A percentile compares a stretch with the other conserved stretches of the same genome.
Evolutionary conservation across 257 asterid species (phyloP).

Genomic region (Gardenia jasminoides): DNA sequence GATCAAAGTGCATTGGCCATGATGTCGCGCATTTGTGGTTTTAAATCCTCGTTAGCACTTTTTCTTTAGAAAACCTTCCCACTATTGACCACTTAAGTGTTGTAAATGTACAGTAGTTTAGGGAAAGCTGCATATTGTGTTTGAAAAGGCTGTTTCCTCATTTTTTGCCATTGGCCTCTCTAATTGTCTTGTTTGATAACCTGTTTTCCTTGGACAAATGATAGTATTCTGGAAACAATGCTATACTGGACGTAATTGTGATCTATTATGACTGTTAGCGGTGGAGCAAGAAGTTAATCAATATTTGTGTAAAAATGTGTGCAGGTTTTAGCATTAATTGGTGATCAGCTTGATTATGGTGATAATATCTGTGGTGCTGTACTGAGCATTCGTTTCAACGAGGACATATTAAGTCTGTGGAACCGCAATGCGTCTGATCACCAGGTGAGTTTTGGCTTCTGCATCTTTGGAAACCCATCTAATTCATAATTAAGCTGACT

Average conservation of each 20-base stretch:
- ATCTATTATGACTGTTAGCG: not conserved
- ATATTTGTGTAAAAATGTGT: not conserved
- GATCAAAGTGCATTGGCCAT: too few species aligned
- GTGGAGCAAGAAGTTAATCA: not conserved
- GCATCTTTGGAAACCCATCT: not conserved
- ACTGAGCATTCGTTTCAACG: slow-evolving; percentile 86
- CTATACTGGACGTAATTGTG: not conserved
- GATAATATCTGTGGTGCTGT: slow-evolving; percentile 93
- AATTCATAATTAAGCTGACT: not conserved
- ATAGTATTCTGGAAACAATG: not conserved
- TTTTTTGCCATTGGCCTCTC: not conserved
- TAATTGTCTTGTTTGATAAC: not conserved
- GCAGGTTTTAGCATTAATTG: slow-evolving; percentile 90
- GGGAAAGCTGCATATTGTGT: not conserved
- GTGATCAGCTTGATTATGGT: slow-evolving; percentile 91
- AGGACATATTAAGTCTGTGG: slow-evolving; percentile 97
- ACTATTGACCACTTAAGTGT: not conserved
- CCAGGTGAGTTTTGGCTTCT: slow-evolving; percentile 52
- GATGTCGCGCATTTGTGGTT: not conserved
- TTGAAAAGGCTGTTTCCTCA: not conserved
- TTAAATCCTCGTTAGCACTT: too few species aligned
- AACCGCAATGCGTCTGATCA: slow-evolving; percentile 93
- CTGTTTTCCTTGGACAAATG: not conserved
- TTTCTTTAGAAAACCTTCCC: not conserved
- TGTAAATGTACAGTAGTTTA: not conserved